Evolutionary conservation across 257 asterid genomes (phyloP).

Genomic region (Leonotis leonurus): DNA sequence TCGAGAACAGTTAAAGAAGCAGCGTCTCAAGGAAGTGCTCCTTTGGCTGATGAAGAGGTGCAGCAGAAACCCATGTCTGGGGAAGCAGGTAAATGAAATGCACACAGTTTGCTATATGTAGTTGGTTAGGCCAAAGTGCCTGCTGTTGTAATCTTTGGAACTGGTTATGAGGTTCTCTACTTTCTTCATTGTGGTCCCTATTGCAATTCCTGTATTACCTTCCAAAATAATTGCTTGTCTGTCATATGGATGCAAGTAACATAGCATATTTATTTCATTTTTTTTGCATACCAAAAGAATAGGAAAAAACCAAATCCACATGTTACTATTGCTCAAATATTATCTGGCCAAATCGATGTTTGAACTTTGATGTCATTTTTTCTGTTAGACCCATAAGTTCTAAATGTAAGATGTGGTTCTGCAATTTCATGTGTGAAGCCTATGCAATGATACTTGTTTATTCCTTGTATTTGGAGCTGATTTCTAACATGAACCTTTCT

Average conservation of each 20-base stretch:
- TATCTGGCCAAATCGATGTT: background rate
- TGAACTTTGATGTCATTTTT: background rate
- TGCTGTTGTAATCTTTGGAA: background rate
- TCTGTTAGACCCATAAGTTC: background rate
- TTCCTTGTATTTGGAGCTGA: background rate
- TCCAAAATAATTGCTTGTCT: background rate
- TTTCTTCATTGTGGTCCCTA: background rate
- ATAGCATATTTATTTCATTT: background rate
- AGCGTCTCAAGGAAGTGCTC: conserved; percentile 64
- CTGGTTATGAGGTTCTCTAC: background rate
- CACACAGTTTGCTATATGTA: no score
- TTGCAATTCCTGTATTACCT: background rate
- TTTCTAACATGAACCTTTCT: conserved; percentile 3
- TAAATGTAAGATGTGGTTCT: background rate
- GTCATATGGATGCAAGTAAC: background rate
- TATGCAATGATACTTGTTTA: background rate
- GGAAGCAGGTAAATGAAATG: conserved; percentile 63
- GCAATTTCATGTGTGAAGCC: background rate
- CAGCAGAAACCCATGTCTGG: conserved; percentile 67
- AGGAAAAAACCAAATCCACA: background rate
- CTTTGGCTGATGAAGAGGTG: conserved; percentile 81
- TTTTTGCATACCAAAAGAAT: background rate
- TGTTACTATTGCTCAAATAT: background rate
- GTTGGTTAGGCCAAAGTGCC: background rate
- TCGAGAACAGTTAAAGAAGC: conserved; percentile 57